phyloP scores from a whole-genome alignment of 192 early-diverging fungal species.

The Linnemannia schmuckeri region DNA sequence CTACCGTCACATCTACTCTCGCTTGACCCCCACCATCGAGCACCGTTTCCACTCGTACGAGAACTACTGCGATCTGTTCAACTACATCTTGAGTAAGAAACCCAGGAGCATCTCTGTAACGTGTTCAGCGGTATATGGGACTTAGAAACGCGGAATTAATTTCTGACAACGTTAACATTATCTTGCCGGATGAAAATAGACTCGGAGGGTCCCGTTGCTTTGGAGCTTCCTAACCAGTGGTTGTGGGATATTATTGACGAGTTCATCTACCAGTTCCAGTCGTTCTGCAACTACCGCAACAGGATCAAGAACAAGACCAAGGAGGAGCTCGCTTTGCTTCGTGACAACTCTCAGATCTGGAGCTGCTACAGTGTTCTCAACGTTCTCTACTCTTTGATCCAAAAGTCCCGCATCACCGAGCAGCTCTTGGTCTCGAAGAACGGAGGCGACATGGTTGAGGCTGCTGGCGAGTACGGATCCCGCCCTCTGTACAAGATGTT shows the following conservation, averaged over 20 bases:
- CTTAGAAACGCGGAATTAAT: not conserved
- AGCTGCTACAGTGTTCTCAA: slow-evolving; percentile 97
- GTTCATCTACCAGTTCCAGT: slow-evolving; percentile 99
- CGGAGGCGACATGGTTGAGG: slow-evolving; percentile 90
- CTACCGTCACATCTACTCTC: slow-evolving; percentile 97
- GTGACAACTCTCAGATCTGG: slow-evolving; percentile 92
- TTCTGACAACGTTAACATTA: not conserved
- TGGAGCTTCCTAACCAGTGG: slow-evolving; percentile 99
- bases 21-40: slow-evolving; percentile 89
- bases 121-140: slow-evolving; percentile 15
- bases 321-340: slow-evolving; percentile 85
- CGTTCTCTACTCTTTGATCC: slow-evolving; percentile 95
- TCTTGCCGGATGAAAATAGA: slow-evolving; percentile 41
- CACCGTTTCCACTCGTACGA: slow-evolving; percentile 93
- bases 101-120: not conserved
- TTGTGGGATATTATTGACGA: slow-evolving; percentile 99
- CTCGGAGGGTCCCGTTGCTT: slow-evolving; percentile 84
- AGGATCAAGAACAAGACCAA: slow-evolving; percentile 84
- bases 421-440: slow-evolving; percentile 91
- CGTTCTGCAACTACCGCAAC: slow-evolving; percentile 95
- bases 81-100: slow-evolving; percentile 89
- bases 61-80: slow-evolving; percentile 98
- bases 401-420: slow-evolving; percentile 95
- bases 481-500: slow-evolving; percentile 96
- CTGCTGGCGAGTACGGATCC: slow-evolving; percentile 90